Base-by-base conservation (phyloP, 2,329 filamentous ascomycete species). In the Pseudovirgaria hyperparasitica region DNA sequence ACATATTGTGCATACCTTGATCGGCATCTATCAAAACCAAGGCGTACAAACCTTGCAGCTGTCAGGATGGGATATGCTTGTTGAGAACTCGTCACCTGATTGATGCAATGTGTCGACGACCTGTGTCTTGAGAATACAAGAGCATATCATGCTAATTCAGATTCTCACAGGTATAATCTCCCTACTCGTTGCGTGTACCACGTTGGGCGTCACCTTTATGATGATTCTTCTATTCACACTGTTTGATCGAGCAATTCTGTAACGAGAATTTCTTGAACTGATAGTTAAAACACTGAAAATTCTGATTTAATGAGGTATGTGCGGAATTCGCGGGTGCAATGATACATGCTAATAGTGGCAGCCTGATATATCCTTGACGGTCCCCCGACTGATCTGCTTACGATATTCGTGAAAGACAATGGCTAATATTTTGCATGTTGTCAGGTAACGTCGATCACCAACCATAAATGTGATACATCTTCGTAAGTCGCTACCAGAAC, bases 1-100 rank as follows among this genome's bases (percentile, higher is more conserved):
- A 72, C 70, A 74, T 63, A 76, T 58, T 58, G 58, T 46, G 59
- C 65, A 58, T 62, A 57, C 58, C 50, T 57, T 41, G 47, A 48
- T 52, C 49, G 48, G 48, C 62, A 63, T 58, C 60, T 64, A 53
- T 55, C 40, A 45, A 63, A 59, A 67, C 56, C 57, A 60, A 60
- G 58, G 59, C 67, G 66, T 75, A 74, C 70, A 74, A 74, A 70
- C 67, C 60, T 60, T 67, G 68, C 63, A 63, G 66, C 51, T 65
- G 63, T 54, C 53, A 43, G 52, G 46, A 45, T 41, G 45, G 57
- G 63, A 62, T 51, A 56, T 65, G 65, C 66, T 73, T 74, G 70
- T 74, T 75, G 70, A 76, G 64, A 73, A 62, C 56, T 72, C 70
- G 71, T 74, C 67, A 69, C 53, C 70, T 74, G 70, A 75, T 61